Base-by-base conservation (phyloP, 176 grass and related monocot species). In the Rhynchospora pubera region DNA sequence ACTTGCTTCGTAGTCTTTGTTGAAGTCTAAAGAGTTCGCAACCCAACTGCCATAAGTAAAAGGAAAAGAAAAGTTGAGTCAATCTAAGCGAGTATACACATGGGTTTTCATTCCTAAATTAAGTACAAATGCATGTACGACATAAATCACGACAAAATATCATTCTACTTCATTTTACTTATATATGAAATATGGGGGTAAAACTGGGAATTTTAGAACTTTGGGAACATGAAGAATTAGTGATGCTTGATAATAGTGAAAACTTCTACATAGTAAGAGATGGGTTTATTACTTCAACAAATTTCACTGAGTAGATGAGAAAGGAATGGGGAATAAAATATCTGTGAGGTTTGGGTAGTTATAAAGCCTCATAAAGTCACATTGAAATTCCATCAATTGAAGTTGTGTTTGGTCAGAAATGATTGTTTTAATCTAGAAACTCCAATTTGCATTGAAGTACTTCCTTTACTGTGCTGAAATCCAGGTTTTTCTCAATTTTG, bases 1-100 rank as follows among this genome's bases (percentile, higher is more conserved):
- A 89, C 97, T 99, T 19, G 89, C 93, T 21, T 91, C 91, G 73
- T 96, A 96, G 79, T 99, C 93, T 86, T 99, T 96, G 89, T 96
- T 90, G 87, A 99, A 96, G 87, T 91, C 90, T 90, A 99, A 87
- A 74, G 97, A 90, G 56, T 91, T 86, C 53, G 93, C 89, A 52
- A 99, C 89, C 93, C 97, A 99, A 83, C 97, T 99, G 93, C 82
- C 79, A 91, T 82, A 74, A 88, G 82, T 82, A 82, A 58, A 79
- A n/a, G 32, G 79, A 7, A 59, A 69, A 68, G 44, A 9, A 65
- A 84, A 59, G 64, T 23, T 82, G 66, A 45, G 50, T 80, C 55
- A 15, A 42, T n/a, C 55, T 57, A 22, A 83, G 24, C 28, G 75
- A 86, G 74, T 79, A 84, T 28, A 90, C 78, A 18, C 34, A 80